A percentile compares a stretch with the other conserved stretches of the same genome.
These are phyloP conservation scores for Solanum pinnatisectum DNA, from an alignment of 257 asterid species.

Conservation along the genomic window DNA sequence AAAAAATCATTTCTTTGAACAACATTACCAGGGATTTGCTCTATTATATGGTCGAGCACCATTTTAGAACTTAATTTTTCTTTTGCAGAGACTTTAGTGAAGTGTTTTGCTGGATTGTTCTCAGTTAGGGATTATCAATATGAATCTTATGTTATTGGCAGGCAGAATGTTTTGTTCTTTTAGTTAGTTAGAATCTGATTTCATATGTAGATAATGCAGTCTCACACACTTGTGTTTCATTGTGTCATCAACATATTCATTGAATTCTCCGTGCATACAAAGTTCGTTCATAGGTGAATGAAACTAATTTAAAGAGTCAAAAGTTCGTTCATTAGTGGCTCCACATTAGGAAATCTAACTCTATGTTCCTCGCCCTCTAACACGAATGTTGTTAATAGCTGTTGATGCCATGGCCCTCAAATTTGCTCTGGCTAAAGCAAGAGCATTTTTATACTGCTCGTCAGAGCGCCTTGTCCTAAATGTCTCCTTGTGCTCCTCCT, in stretches of 20 bases:
- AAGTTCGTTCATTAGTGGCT: background rate
- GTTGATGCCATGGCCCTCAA: conserved; percentile 90
- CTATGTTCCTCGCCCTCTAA: conserved; percentile 6
- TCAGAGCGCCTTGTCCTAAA: conserved; percentile 10
- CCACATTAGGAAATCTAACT: background rate
- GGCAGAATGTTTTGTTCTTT: background rate
- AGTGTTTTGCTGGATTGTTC: background rate
- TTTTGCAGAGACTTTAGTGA: background rate
- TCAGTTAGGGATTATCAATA: background rate
- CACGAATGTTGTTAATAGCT: conserved; percentile 23
- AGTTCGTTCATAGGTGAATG: background rate
- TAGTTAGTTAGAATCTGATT: background rate
- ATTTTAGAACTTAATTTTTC: background rate
- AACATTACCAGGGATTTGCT: background rate
- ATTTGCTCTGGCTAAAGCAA: conserved; percentile 57
- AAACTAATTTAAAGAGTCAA: background rate
- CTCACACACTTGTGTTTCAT: background rate
- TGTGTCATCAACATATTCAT: background rate
- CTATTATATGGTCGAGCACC: background rate
- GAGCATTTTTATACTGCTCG: conserved; percentile 13
- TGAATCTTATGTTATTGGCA: background rate
- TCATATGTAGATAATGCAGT: background rate
- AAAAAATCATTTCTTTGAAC: background rate
- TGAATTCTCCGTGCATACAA: background rate
- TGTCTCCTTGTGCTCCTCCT: conserved; percentile 65